Evolutionary conservation across 2,329 filamentous ascomycete species (phyloP).

Genomic region (Pezicula radicicola): DNA sequence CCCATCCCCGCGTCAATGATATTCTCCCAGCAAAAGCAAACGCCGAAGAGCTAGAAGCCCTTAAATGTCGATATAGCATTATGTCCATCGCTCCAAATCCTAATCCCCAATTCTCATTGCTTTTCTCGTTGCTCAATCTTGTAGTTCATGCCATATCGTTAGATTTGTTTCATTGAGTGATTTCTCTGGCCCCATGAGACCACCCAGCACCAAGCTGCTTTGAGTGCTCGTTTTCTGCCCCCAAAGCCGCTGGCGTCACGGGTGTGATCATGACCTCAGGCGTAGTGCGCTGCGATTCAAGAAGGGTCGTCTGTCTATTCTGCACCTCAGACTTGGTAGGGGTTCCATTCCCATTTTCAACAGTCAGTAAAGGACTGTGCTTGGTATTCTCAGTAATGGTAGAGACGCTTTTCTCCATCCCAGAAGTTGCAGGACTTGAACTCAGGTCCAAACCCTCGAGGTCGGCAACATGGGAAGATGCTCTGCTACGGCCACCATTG

Average conservation of each 20-base stretch:
- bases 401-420: slow-evolving; percentile 22
- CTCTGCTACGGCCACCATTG: background rate
- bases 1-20: too few relatives aligned
- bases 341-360: background rate
- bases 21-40: too few relatives aligned
- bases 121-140: too few relatives aligned
- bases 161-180: slow-evolving; percentile 15
- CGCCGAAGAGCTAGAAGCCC: too few relatives aligned
- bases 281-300: slow-evolving; percentile 14
- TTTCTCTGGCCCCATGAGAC: slow-evolving; percentile 12
- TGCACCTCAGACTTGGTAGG: background rate
- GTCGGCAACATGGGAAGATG: background rate
- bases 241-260: slow-evolving; percentile 18
- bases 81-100: too few relatives aligned
- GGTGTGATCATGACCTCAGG: slow-evolving; percentile 26
- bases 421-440: slow-evolving; percentile 8
- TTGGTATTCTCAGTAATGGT: slow-evolving; percentile 18
- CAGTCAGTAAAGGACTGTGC: background rate
- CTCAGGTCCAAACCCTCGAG: background rate
- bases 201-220: slow-evolving; percentile 24
- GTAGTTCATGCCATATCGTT: too few relatives aligned
- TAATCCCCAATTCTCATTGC: too few relatives aligned
- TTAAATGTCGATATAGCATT: too few relatives aligned
- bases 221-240: slow-evolving; percentile 14
- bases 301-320: slow-evolving; percentile 7